Conservation (phyloP, 179 eudicot species). For the Beta macrorhiza region DNA sequence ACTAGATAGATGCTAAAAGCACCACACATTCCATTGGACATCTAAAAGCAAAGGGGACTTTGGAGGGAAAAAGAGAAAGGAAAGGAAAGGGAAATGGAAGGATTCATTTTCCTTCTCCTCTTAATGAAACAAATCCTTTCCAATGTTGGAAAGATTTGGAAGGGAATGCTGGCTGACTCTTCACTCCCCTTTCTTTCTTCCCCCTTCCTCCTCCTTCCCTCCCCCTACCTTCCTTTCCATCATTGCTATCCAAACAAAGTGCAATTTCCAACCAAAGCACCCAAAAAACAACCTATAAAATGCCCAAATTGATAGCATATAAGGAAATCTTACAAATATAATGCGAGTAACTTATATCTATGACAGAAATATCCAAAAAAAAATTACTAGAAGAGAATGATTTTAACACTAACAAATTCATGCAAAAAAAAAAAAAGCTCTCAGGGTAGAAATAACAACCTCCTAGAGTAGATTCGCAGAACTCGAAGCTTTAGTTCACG, state of each 20-base stretch:
- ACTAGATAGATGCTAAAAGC: not conserved
- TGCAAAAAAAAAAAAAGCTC: not conserved
- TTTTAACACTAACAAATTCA: not conserved
- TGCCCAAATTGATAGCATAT: not conserved
- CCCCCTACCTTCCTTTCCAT: too few relatives aligned
- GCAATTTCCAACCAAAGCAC: not conserved
- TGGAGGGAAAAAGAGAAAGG: too few relatives aligned
- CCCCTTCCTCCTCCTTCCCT: too few relatives aligned
- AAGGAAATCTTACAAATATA: not conserved
- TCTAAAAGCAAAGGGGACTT: not conserved
- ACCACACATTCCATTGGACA: not conserved
- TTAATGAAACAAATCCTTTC: too few relatives aligned
- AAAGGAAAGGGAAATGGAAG: too few relatives aligned
- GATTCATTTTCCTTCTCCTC: too few relatives aligned
- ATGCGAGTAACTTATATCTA: not conserved
- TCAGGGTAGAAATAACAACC: slow-evolving; percentile 38
- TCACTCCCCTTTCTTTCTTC: too few relatives aligned
- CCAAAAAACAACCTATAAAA: not conserved
- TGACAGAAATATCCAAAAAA: not conserved
- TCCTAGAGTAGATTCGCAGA: slow-evolving; percentile 66
- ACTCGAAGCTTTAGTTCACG: slow-evolving; percentile 83
- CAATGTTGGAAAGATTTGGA: too few relatives aligned
- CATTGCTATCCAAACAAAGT: too few relatives aligned
- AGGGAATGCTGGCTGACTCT: too few relatives aligned
- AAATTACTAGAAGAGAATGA: slow-evolving; percentile 1